phyloP scores from a whole-genome alignment of 306 rosid species.

The Canavalia gladiata region DNA sequence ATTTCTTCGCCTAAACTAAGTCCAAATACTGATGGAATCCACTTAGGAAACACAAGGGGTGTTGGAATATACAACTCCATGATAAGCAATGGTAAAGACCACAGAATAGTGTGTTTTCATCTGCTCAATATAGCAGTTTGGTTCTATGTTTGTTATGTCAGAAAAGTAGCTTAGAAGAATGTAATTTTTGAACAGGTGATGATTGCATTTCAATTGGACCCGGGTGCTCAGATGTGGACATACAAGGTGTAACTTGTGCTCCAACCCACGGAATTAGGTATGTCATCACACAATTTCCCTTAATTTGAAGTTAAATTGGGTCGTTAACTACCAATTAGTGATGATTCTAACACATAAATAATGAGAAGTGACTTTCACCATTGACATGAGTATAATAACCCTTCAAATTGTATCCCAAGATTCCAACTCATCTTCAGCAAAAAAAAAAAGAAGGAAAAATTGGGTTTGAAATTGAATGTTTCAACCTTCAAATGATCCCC shows the following conservation, averaged over 20 bases:
- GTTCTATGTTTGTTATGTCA: conserved; percentile 22
- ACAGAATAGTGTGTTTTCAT: not conserved
- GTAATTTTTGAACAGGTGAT: conserved; percentile 68
- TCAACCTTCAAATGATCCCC: conserved; percentile 34
- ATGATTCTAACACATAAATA: not conserved
- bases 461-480: conserved; percentile 13
- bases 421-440: conserved; percentile 33
- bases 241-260: conserved; percentile 87
- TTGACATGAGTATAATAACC: conserved; percentile 26
- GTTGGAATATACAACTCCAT: conserved; percentile 78
- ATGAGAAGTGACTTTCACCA: conserved; percentile 40
- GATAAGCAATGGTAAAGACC: conserved; percentile 80
- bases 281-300: conserved; percentile 36
- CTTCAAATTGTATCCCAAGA: conserved; percentile 5
- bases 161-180: conserved; percentile 17
- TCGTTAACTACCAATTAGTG: conserved; percentile 26
- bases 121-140: conserved; percentile 22
- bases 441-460: not conserved
- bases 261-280: conserved; percentile 99
- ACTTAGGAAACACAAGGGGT: conserved; percentile 70
- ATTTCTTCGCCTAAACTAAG: conserved; percentile 94
- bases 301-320: conserved; percentile 28
- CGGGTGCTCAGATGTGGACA: conserved; percentile 81
- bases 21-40: conserved; percentile 97
- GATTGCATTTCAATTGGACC: conserved; percentile 97